Evolutionary conservation across 192 early-diverging fungal species (phyloP).

Genomic region (Allomyces macrogynus): DNA sequence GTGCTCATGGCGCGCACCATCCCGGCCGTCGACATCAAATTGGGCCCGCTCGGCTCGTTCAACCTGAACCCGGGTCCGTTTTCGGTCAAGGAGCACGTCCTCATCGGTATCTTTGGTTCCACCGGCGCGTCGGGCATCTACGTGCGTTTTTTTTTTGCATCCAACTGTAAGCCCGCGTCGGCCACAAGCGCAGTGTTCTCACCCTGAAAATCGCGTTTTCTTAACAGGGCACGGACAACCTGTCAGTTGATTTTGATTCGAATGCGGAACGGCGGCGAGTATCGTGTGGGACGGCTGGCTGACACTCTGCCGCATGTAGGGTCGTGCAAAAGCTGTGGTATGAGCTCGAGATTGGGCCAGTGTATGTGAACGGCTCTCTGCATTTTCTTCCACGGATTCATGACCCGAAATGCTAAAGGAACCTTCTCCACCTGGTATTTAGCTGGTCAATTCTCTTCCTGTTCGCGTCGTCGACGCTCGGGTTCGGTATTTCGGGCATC

Average conservation of each 20-base stretch:
- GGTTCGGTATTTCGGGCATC: slow-evolving; percentile 31
- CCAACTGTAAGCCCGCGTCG: too few relatives aligned
- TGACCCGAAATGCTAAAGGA: too few relatives aligned
- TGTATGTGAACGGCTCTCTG: too few relatives aligned
- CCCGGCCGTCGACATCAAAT: slow-evolving; percentile 15
- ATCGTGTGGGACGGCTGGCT: too few relatives aligned
- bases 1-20: slow-evolving; percentile 36
- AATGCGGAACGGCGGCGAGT: too few relatives aligned
- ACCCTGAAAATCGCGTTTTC: too few relatives aligned
- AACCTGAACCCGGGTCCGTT: slow-evolving; percentile 67
- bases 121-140: slow-evolving; percentile 49
- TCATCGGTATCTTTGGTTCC: slow-evolving; percentile 57
- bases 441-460: slow-evolving; percentile 16
- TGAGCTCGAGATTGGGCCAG: slow-evolving; percentile 18
- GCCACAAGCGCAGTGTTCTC: too few relatives aligned
- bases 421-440: background rate
- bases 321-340: slow-evolving; percentile 35
- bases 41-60: too few relatives aligned
- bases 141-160: background rate
- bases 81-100: slow-evolving; percentile 71
- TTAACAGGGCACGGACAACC: slow-evolving; percentile 11
- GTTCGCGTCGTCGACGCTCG: slow-evolving; percentile 25
- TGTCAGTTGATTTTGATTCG: slow-evolving; percentile 1
- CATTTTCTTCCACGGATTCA: too few relatives aligned
- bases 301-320: too few relatives aligned